A percentile compares a stretch with the other conserved stretches of the same genome.
These are phyloP conservation scores for Lindgomyces ingoldianus DNA, from an alignment of 495 filamentous ascomycete genomes.

Conservation along the genomic window DNA sequence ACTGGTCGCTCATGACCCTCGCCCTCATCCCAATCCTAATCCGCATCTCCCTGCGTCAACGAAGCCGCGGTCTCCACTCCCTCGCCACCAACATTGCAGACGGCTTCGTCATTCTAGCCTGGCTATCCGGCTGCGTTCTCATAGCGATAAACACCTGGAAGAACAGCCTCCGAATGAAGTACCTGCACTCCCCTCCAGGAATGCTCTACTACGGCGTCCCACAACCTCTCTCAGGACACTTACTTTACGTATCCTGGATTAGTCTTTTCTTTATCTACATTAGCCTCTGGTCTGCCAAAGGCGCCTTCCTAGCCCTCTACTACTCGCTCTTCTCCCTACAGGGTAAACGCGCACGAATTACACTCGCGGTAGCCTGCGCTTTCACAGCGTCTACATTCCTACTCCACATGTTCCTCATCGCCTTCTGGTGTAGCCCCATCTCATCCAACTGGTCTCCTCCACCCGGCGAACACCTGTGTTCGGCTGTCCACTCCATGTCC, in stretches of 20 bases:
- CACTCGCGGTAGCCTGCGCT: conserved; percentile 33
- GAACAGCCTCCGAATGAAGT: conserved; percentile 38
- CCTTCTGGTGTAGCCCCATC: conserved; percentile 43
- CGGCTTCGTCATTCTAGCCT: conserved; percentile 42
- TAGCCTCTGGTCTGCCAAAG: conserved; percentile 42
- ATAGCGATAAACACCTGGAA: conserved; percentile 47
- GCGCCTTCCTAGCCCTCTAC: conserved; percentile 45
- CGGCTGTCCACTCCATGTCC: conserved; percentile 43
- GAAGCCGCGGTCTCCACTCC: conserved; percentile 18
- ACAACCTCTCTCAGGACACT: conserved; percentile 26
- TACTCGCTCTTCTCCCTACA: conserved; percentile 39
- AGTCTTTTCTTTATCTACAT: conserved; percentile 47
- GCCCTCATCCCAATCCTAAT: conserved; percentile 42
- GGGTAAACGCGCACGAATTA: conserved; percentile 26
- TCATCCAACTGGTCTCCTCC: conserved; percentile 40
- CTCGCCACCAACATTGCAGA: conserved; percentile 39
- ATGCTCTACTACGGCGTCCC: conserved; percentile 38
- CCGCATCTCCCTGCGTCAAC: conserved; percentile 40
- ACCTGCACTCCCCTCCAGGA: conserved; percentile 27
- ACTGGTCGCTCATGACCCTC: conserved; percentile 43
- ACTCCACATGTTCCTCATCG: conserved; percentile 42
- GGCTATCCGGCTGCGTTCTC: conserved; percentile 42
- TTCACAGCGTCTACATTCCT: conserved; percentile 43
- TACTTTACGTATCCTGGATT: conserved; percentile 46
- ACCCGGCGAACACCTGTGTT: conserved; percentile 39